Conservation (phyloP, 805 yeast species). For the Starmerella riodocensis region DNA sequence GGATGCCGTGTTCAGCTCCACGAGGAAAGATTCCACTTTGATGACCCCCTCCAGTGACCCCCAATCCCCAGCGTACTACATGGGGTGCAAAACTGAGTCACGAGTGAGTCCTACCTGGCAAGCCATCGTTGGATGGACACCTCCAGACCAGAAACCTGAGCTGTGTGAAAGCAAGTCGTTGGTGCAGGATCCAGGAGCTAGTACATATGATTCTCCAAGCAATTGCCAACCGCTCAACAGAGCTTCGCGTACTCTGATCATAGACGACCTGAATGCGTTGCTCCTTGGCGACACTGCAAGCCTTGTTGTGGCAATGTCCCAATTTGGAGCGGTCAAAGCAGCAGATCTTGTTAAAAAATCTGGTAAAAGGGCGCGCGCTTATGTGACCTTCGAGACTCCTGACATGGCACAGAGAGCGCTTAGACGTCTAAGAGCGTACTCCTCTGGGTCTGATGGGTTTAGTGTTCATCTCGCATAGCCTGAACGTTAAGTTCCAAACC, state of each 20-base stretch:
- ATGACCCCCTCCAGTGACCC: no score
- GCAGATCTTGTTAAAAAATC: conserved; percentile 12
- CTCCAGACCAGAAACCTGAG: no score
- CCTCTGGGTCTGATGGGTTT: conserved; percentile 2
- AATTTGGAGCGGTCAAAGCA: conserved; percentile 11
- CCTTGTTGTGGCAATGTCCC: conserved; percentile 6
- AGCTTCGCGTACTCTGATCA: conserved; percentile 15
- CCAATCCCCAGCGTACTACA: no score
- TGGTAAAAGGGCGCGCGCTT: conserved; percentile 8
- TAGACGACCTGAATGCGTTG: conserved; percentile 12
- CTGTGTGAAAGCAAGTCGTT: no score
- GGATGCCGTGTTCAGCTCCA: no score
- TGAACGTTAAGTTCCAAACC: not conserved
- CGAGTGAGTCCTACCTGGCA: no score
- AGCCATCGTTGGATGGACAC: no score
- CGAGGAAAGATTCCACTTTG: no score
- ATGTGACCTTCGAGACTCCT: conserved; percentile 12
- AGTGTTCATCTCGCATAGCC: conserved; percentile 13
- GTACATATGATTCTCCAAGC: no score
- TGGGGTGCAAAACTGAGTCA: no score
- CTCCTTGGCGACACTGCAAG: conserved; percentile 1
- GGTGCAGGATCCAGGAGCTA: no score
- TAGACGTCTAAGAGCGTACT: conserved; percentile 2
- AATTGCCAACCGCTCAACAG: no score
- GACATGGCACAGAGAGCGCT: conserved; percentile 12